Conservation (phyloP, 164 flowering plant species). For the Paratinospora sagittata region DNA sequence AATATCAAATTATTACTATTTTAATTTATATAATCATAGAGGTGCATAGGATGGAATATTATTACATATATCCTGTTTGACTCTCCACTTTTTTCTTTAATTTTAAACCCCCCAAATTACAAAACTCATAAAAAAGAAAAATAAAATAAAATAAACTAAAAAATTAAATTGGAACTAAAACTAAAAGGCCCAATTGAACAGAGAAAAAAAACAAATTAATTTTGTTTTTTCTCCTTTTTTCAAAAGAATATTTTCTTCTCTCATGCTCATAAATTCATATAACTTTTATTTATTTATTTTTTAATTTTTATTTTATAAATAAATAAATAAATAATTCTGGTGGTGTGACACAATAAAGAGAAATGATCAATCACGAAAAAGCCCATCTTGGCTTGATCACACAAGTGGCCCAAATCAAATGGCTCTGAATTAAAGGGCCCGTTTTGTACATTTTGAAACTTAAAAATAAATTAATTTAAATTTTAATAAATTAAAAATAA, state of each 20-base stretch:
- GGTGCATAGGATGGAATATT: constrained; percentile 22
- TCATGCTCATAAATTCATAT: neutral
- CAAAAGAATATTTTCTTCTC: neutral
- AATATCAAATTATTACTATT: constrained; percentile 4
- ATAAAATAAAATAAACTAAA: constrained; percentile 2
- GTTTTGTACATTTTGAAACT: neutral
- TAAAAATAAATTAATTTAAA: neutral
- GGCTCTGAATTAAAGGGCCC: neutral
- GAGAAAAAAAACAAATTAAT: constrained; percentile 23
- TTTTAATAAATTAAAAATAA: neutral
- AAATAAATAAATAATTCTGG: too few relatives aligned
- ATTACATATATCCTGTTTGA: constrained; percentile 28
- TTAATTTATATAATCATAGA: constrained; percentile 7
- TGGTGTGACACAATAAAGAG: too few relatives aligned
- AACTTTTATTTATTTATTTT: too few relatives aligned
- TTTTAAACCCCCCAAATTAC: neutral
- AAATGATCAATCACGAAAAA: too few relatives aligned
- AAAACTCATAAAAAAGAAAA: neutral
- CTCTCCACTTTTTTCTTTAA: constrained; percentile 28
- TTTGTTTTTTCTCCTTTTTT: constrained; percentile 11
- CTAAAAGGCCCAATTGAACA: too few relatives aligned
- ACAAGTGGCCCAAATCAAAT: neutral
- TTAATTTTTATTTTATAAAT: too few relatives aligned
- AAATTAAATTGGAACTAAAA: constrained; percentile 14
- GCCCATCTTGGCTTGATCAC: too few relatives aligned